Percentiles rank a stretch among this genome's conserved stretches.
phyloP scores from a whole-genome alignment of 768 basidiomycete genomes.

The Rhodotorula toruloides region DNA sequence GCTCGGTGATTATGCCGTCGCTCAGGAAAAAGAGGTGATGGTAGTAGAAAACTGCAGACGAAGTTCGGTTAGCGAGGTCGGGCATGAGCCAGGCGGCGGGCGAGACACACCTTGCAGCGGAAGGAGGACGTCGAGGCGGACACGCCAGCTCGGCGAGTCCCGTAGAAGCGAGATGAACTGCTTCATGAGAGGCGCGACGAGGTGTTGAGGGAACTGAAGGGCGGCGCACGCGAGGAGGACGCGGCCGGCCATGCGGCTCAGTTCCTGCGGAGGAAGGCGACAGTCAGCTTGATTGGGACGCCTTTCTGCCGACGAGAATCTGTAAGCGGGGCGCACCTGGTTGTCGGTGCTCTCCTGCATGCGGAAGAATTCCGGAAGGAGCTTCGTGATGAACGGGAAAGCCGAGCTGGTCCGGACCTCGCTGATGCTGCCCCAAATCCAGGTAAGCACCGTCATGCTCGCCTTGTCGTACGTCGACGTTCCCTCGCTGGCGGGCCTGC shows the following conservation, averaged over 20 bases:
- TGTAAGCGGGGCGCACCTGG: constrained; percentile 7
- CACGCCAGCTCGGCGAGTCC: constrained; percentile 75
- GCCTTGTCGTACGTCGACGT: constrained; percentile 42
- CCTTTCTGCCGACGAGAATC: constrained; percentile 52
- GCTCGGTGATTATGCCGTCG: constrained; percentile 68
- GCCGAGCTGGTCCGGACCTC: constrained; percentile 35
- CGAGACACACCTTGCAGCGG: constrained; percentile 52
- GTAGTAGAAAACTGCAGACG: constrained; percentile 52
- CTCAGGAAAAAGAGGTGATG: constrained; percentile 74
- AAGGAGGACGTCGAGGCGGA: constrained; percentile 77
- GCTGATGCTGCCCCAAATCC: constrained; percentile 40
- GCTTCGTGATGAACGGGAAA: constrained; percentile 41
- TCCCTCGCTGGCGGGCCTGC: constrained; percentile 39
- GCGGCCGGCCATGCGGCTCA: constrained; percentile 60
- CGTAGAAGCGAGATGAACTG: constrained; percentile 71
- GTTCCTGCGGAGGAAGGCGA: constrained; percentile 50
- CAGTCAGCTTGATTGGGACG: neutral
- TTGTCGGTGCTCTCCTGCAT: constrained; percentile 50
- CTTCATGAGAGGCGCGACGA: constrained; percentile 65
- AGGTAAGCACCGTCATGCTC: constrained; percentile 40
- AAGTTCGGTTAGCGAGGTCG: neutral
- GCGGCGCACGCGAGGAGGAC: constrained; percentile 80
- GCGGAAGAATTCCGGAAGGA: constrained; percentile 45
- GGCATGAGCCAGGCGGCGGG: neutral
- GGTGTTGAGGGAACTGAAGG: constrained; percentile 65